phyloP scores from a whole-genome alignment of 352 stramenopile species.

The Achlya hypogyna region DNA sequence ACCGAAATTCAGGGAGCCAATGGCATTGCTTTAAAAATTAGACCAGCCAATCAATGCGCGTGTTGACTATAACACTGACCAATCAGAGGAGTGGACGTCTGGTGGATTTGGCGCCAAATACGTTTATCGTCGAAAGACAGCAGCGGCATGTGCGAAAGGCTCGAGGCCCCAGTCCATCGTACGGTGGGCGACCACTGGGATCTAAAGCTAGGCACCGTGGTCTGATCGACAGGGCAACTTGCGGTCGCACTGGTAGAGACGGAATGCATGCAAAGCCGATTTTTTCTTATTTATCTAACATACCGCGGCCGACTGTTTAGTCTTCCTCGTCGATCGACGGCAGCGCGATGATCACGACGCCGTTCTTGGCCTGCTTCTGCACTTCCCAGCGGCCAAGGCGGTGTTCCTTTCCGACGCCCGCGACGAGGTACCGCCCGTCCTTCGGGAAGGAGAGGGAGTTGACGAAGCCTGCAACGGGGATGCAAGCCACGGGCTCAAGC shows the following conservation, averaged over 20 bases:
- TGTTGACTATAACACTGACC: no score
- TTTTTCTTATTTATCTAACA: background rate
- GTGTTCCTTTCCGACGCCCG: slow-evolving; percentile 88
- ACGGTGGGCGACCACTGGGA: no score
- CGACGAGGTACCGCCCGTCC: slow-evolving; percentile 84
- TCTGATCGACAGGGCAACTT: no score
- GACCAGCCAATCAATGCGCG: background rate
- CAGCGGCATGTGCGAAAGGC: no score
- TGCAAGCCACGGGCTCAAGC: slow-evolving; percentile 52
- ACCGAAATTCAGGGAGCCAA: no score
- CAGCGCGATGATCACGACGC: slow-evolving; percentile 82
- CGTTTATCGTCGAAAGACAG: no score
- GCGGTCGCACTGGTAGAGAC: no score
- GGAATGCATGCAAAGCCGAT: background rate
- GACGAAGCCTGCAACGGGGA: slow-evolving; percentile 66
- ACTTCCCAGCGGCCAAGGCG: slow-evolving; percentile 87
- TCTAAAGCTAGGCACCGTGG: no score
- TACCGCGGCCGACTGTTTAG: background rate
- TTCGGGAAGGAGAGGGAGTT: slow-evolving; percentile 64
- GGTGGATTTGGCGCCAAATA: no score
- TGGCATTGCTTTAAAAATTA: no score
- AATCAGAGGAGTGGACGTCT: no score
- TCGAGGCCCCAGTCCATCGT: no score
- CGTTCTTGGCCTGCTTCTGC: slow-evolving; percentile 82
- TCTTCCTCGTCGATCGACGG: slow-evolving; percentile 41